Conservation (phyloP, 257 asterid species). For the Solanum pinnatisectum region DNA sequence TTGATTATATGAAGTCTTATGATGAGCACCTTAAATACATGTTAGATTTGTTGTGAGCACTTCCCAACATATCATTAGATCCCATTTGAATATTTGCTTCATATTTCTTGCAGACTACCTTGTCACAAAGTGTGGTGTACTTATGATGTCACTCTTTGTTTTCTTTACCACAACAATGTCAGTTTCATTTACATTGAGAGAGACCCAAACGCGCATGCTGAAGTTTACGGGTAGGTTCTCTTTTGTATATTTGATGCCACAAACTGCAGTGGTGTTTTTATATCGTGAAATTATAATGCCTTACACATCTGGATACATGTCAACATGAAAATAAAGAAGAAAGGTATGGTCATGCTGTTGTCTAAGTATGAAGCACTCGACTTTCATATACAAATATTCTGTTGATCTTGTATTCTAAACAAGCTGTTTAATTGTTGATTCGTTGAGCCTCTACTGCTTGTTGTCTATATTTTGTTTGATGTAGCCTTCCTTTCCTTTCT, state of each 20-base stretch:
- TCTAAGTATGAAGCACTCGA: background rate
- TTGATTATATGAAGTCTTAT: background rate
- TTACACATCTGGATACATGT: background rate
- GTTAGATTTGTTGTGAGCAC: background rate
- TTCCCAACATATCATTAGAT: background rate
- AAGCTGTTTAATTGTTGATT: background rate
- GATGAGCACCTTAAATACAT: background rate
- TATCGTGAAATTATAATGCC: background rate
- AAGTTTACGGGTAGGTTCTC: constrained; percentile 79
- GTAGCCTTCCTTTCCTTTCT: background rate
- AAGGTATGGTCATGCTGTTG: background rate
- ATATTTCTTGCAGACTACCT: constrained; percentile 73
- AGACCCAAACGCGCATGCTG: constrained; percentile 99
- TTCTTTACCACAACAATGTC: constrained; percentile 99
- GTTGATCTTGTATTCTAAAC: background rate
- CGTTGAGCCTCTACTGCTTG: background rate
- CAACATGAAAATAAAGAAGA: background rate
- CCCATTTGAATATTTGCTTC: background rate
- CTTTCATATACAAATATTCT: background rate
- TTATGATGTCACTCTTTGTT: constrained; percentile 99
- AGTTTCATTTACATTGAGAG: constrained; percentile 95
- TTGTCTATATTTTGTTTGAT: background rate
- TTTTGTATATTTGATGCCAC: background rate
- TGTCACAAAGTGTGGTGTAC: constrained; percentile 93
- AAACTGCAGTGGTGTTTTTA: background rate